Conservation (phyloP, 73 alveolate species). For the Urostyla sp. region DNA sequence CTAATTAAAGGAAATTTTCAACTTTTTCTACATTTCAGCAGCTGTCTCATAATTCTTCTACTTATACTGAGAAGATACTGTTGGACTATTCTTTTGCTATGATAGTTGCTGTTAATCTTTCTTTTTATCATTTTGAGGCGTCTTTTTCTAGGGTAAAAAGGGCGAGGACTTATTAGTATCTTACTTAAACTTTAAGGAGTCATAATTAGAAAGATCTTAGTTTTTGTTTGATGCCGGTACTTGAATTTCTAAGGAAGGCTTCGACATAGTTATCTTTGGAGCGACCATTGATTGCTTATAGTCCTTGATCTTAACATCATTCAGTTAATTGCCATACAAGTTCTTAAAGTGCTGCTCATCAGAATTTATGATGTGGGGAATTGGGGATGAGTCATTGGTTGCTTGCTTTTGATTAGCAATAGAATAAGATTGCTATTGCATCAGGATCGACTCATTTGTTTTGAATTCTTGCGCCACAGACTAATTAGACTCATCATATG, state of each 20-base stretch:
- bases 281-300: slow-evolving; percentile 33
- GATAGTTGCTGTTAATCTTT: too few species aligned
- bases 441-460: slow-evolving; percentile 42
- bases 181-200: neutral
- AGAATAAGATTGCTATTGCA: slow-evolving; percentile 38
- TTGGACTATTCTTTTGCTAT: too few species aligned
- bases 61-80: too few species aligned
- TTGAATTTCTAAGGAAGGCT: slow-evolving; percentile 36
- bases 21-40: too few species aligned
- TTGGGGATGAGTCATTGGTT: neutral
- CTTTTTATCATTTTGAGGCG: too few species aligned
- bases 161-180: slow-evolving; percentile 25
- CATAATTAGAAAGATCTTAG: neutral
- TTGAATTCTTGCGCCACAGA: slow-evolving; percentile 56
- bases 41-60: too few species aligned
- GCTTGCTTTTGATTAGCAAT: slow-evolving; percentile 33
- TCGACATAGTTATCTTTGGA: slow-evolving; percentile 16
- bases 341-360: too few species aligned
- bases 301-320: slow-evolving; percentile 19
- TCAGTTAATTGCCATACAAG: slow-evolving; percentile 13
- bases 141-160: neutral
- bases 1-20: too few species aligned
- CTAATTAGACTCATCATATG: slow-evolving; percentile 57
- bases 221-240: slow-evolving; percentile 25
- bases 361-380: slow-evolving; percentile 10